Percentiles rank a stretch among this genome's conserved stretches.
These are phyloP conservation scores for Mortierella sp. DNA, from an alignment of 371 early-diverging fungal genomes.

Conservation along the genomic window DNA sequence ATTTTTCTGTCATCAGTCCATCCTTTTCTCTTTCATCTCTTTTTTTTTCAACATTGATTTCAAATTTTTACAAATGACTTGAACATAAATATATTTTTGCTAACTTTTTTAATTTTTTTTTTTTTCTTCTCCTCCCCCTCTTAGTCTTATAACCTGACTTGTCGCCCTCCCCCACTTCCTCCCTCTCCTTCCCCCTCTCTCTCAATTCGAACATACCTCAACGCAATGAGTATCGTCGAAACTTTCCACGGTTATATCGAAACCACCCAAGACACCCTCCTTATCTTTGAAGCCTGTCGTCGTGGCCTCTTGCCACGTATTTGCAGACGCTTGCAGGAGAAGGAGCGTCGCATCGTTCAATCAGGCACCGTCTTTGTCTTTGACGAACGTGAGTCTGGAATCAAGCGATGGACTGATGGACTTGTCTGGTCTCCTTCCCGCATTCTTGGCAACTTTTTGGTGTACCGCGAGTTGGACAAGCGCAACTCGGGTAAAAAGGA, in stretches of 20 bases:
- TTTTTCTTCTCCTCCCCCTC: background rate
- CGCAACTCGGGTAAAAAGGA: constrained; percentile 59
- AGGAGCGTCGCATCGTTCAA: constrained; percentile 76
- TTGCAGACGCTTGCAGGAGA: constrained; percentile 78
- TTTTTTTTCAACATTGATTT: no score
- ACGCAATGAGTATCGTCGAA: constrained; percentile 66
- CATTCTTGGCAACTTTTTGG: constrained; percentile 81
- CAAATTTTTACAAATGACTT: no score
- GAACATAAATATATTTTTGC: no score
- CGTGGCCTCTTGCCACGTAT: constrained; percentile 71
- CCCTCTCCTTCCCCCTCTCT: no score
- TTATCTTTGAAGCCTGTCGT: constrained; percentile 85
- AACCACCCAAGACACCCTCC: constrained; percentile 79
- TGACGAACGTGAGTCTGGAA: constrained; percentile 86
- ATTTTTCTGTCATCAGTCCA: no score
- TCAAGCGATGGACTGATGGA: constrained; percentile 94
- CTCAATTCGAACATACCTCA: no score
- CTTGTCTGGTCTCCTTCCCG: constrained; percentile 89
- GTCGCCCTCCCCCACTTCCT: background rate
- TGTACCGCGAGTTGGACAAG: constrained; percentile 82
- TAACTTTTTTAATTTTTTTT: background rate
- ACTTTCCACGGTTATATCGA: constrained; percentile 79
- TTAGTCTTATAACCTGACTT: background rate
- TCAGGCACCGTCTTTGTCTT: constrained; percentile 84
- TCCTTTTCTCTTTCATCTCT: no score